Percentiles rank a stretch among this genome's conserved stretches.
phyloP scores from a whole-genome alignment of 768 basidiomycete genomes.

The Phanerodontia chrysosporium region DNA sequence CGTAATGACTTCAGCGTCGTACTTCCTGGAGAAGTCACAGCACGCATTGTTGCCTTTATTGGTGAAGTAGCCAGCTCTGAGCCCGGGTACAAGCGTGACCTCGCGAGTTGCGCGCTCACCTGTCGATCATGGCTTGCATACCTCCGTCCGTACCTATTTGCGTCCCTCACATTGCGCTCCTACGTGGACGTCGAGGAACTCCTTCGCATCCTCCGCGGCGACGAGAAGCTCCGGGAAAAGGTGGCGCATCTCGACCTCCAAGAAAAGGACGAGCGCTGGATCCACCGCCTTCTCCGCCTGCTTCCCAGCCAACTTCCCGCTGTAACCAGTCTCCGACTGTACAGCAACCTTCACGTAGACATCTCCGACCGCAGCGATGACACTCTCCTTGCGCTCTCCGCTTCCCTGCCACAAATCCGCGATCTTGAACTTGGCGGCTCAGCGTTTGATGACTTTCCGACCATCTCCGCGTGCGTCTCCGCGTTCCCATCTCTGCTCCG shows the following conservation, averaged over 20 bases:
- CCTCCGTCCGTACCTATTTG: neutral
- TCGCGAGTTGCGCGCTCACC: neutral
- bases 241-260: neutral
- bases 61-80: neutral
- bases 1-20: neutral
- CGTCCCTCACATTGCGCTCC: neutral
- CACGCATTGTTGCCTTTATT: neutral
- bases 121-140: neutral
- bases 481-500: neutral
- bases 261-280: neutral
- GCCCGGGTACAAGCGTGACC: neutral
- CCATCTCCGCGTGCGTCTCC: neutral
- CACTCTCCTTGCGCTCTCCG: neutral
- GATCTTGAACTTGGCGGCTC: neutral
- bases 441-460: neutral
- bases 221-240: neutral
- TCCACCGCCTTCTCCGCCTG: neutral
- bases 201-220: neutral
- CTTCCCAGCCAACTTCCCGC: neutral
- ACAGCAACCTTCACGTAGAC: neutral
- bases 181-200: neutral
- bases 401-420: neutral
- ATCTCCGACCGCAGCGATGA: neutral
- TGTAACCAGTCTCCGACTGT: neutral
- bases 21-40: neutral